phyloP scores from a whole-genome alignment of 179 eudicot genomes.

The Spinacia oleracea region DNA sequence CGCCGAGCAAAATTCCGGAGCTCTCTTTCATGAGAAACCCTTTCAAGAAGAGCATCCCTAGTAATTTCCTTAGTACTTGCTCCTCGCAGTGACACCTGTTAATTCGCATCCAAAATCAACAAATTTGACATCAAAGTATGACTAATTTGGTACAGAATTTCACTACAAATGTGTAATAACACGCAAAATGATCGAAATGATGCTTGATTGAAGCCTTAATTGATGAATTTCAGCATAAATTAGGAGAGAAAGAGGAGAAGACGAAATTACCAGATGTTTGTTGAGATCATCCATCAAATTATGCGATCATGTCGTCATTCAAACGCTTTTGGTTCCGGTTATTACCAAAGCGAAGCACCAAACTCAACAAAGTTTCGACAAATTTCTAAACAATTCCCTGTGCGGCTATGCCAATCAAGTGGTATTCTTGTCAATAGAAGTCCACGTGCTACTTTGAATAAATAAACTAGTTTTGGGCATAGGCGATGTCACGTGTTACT shows the following conservation, averaged over 20 bases:
- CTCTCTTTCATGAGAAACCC: conserved; percentile 75
- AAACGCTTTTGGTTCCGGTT: not conserved
- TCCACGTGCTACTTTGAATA: too few species aligned
- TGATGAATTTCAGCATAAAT: not conserved
- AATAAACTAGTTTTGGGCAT: too few species aligned
- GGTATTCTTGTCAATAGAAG: too few species aligned
- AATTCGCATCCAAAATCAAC: not conserved
- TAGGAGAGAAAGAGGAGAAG: not conserved
- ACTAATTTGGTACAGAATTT: not conserved
- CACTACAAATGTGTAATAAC: not conserved
- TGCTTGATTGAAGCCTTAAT: not conserved
- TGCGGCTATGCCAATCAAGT: too few species aligned
- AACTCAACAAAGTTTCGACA: not conserved
- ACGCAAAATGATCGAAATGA: not conserved
- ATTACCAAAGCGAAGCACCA: not conserved
- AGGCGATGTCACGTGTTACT: too few species aligned
- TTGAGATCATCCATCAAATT: conserved; percentile 48
- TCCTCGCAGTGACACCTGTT: conserved; percentile 83
- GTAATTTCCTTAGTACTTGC: conserved; percentile 81
- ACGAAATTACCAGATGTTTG: conserved; percentile 44
- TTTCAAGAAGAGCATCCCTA: conserved; percentile 69
- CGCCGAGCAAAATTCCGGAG: conserved; percentile 72
- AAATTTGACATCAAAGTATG: not conserved
- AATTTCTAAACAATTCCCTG: too few species aligned
- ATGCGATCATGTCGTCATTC: conserved; percentile 16